These are phyloP conservation scores for Dictyostelium discoideum DNA, from an alignment of 78 protist species.

Conservation along the genomic window DNA sequence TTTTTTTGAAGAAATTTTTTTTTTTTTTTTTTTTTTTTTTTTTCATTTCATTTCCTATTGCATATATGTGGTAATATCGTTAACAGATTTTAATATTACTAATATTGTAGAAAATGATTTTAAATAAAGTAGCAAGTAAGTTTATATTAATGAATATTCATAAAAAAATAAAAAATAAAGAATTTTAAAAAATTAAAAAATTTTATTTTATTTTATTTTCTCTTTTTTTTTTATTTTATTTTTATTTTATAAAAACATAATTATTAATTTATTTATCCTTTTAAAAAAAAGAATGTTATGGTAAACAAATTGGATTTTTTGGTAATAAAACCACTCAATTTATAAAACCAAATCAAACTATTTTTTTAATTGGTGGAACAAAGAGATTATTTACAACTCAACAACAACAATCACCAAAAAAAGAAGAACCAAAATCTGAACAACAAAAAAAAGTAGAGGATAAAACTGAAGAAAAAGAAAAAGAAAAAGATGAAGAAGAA, in stretches of 20 bases:
- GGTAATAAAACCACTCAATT: neutral
- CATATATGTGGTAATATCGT: neutral
- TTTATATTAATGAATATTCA: no score
- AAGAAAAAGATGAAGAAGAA: neutral
- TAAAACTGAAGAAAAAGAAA: neutral
- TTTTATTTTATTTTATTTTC: neutral
- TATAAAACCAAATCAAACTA: neutral
- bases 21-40: neutral
- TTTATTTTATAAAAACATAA: neutral
- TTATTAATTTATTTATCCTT: no score
- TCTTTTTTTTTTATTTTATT: neutral
- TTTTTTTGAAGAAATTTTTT: neutral
- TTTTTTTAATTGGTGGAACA: neutral
- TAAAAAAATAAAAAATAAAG: no score
- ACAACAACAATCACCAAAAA: slow-evolving; percentile 2
- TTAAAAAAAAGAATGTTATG: neutral
- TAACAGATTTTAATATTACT: neutral
- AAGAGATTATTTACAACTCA: slow-evolving; percentile 1
- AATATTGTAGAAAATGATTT: neutral
- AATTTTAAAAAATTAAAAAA: no score
- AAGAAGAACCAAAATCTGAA: neutral
- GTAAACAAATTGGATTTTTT: neutral
- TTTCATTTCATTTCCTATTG: neutral
- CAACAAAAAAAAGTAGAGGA: neutral
- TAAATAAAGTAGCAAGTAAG: neutral